These are phyloP conservation scores for Hibiscus syriacus DNA, from an alignment of 345 rosid species.

Conservation along the genomic window DNA sequence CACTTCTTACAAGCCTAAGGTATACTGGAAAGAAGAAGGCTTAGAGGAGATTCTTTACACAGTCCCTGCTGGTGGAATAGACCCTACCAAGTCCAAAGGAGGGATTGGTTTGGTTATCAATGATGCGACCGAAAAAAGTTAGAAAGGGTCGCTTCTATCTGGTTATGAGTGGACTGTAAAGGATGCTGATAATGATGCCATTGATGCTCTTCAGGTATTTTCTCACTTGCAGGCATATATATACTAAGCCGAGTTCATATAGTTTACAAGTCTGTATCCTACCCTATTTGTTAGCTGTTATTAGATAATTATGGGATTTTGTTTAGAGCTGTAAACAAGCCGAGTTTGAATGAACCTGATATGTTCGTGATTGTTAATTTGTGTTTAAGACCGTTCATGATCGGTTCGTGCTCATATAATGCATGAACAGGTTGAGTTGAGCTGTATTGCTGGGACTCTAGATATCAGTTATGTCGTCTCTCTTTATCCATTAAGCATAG, in stretches of 20 bases:
- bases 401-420: not conserved
- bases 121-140: constrained; percentile 36
- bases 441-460: constrained; percentile 50
- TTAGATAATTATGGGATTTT: not conserved
- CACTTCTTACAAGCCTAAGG: constrained; percentile 79
- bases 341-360: not conserved
- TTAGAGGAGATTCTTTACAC: constrained; percentile 74
- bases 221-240: not conserved
- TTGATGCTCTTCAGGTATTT: constrained; percentile 82
- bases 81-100: constrained; percentile 35
- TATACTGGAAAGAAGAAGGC: constrained; percentile 77
- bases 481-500: constrained; percentile 66
- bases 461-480: constrained; percentile 58
- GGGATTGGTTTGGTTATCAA: constrained; percentile 73
- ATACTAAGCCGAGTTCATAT: not conserved
- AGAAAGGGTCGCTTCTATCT: constrained; percentile 42
- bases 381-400: too few relatives aligned
- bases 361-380: not conserved
- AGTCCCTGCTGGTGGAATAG: constrained; percentile 32
- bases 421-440: constrained; percentile 55
- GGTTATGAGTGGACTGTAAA: constrained; percentile 63
- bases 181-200: constrained; percentile 75
- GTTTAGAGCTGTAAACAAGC: not conserved
- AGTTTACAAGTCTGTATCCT: not conserved
- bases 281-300: not conserved